Percentiles rank a stretch among this genome's conserved stretches.
These are phyloP conservation scores for Zoysia pacifica DNA, from an alignment of 176 grass and related monocot species.

Conservation along the genomic window DNA sequence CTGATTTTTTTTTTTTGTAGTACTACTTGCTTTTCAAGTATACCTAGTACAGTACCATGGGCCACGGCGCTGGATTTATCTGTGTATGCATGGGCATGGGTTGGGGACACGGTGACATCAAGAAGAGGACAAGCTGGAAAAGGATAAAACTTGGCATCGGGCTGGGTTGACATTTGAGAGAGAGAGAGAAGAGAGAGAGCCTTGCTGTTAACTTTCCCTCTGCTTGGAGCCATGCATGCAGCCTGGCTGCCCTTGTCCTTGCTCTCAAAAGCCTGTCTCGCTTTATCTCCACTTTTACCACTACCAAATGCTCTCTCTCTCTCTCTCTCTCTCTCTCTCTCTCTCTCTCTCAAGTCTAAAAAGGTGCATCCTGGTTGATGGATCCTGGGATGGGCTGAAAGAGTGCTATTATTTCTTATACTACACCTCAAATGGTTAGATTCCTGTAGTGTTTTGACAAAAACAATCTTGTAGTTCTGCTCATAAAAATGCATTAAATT, in stretches of 20 bases:
- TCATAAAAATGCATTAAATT: background rate
- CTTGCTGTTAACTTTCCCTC: conserved; percentile 34
- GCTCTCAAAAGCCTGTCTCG: conserved; percentile 23
- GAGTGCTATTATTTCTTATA: background rate
- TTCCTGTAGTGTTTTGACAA: background rate
- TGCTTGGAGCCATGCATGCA: conserved; percentile 40
- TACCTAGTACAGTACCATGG: conserved; percentile 38
- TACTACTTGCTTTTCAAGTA: conserved; percentile 2
- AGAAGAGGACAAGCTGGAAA: conserved; percentile 48
- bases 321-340: background rate
- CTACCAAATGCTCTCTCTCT: background rate
- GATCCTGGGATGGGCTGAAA: background rate
- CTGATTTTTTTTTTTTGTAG: background rate
- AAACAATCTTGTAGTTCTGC: background rate
- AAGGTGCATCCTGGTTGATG: background rate
- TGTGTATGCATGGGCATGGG: conserved; percentile 17
- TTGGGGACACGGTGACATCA: conserved; percentile 23
- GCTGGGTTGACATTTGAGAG: conserved; percentile 50
- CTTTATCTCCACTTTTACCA: conserved; percentile 13
- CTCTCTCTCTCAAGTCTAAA: background rate
- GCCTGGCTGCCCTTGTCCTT: conserved; percentile 34
- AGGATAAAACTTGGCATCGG: conserved; percentile 26
- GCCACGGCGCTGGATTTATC: conserved; percentile 23
- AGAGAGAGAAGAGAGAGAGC: background rate
- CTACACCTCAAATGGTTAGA: background rate